These are phyloP conservation scores for Lactuca saligna DNA, from an alignment of 129 eudicot genomes.

Conservation along the genomic window DNA sequence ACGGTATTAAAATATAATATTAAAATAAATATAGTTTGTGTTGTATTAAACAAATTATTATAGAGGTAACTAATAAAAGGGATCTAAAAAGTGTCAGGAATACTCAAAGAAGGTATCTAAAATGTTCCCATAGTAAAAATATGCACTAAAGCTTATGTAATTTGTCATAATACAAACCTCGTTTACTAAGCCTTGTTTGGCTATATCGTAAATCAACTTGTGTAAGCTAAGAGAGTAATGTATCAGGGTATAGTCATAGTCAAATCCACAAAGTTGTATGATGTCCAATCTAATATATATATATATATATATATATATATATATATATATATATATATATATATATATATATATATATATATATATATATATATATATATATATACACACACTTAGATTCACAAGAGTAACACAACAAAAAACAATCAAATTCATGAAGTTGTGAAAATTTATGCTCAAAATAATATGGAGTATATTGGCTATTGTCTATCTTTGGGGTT, in stretches of 20 bases:
- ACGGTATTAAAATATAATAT: too few relatives aligned
- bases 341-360: slow-evolving; percentile 80
- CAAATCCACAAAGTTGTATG: slow-evolving; percentile 96
- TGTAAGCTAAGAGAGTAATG: slow-evolving; percentile 88
- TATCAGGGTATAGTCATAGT: slow-evolving; percentile 91
- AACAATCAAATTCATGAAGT: slow-evolving; percentile 1
- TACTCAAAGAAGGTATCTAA: too few relatives aligned
- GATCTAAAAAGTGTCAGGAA: too few relatives aligned
- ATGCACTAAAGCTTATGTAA: neutral
- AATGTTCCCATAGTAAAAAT: too few relatives aligned
- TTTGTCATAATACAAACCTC: slow-evolving; percentile 52
- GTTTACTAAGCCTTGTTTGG: slow-evolving; percentile 83
- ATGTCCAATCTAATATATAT: slow-evolving; percentile 87
- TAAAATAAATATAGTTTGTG: too few relatives aligned
- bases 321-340: slow-evolving; percentile 80
- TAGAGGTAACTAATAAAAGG: too few relatives aligned
- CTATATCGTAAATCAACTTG: slow-evolving; percentile 76
- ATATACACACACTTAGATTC: slow-evolving; percentile 72
- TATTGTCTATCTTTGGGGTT: slow-evolving; percentile 68
- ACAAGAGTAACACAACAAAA: slow-evolving; percentile 23
- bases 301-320: slow-evolving; percentile 79
- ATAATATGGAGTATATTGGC: neutral
- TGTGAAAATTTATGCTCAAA: slow-evolving; percentile 4
- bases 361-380: slow-evolving; percentile 80
- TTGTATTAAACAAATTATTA: too few relatives aligned